phyloP scores from a whole-genome alignment of 768 basidiomycete species.

The Suillus tomentosus region DNA sequence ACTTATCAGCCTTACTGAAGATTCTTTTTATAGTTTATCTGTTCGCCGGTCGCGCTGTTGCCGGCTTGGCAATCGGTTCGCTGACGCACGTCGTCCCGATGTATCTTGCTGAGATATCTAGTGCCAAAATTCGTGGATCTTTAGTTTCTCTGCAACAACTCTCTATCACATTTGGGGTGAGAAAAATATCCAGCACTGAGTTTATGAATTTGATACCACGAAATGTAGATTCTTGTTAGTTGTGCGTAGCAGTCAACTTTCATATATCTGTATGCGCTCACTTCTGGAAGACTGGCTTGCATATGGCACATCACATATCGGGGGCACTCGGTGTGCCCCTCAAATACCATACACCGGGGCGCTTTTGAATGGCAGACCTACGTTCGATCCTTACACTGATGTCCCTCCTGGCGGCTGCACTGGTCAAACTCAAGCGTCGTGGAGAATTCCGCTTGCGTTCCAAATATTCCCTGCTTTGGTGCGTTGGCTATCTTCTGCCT shows the following conservation, averaged over 20 bases:
- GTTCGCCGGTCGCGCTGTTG: slow-evolving; percentile 33
- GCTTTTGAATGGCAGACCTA: slow-evolving; percentile 34
- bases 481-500: slow-evolving; percentile 17
- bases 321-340: slow-evolving; percentile 34
- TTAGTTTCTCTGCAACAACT: slow-evolving; percentile 40
- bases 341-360: slow-evolving; percentile 32
- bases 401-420: slow-evolving; percentile 35
- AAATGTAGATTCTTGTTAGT: slow-evolving; percentile 32
- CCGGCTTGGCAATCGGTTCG: slow-evolving; percentile 22
- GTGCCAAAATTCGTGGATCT: slow-evolving; percentile 39
- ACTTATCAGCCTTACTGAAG: neutral
- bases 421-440: slow-evolving; percentile 33
- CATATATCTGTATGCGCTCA: too few relatives aligned
- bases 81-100: slow-evolving; percentile 32
- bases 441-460: slow-evolving; percentile 39
- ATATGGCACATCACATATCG: slow-evolving; percentile 36
- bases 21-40: slow-evolving; percentile 23
- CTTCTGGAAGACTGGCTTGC: slow-evolving; percentile 33
- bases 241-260: slow-evolving; percentile 22
- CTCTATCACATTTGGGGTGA: slow-evolving; percentile 37
- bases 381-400: slow-evolving; percentile 31
- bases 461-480: slow-evolving; percentile 42
- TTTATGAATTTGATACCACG: slow-evolving; percentile 2
- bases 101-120: slow-evolving; percentile 42
- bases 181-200: slow-evolving; percentile 11